Conservation (phyloP, 805 yeast species). For the Saccharomyces paradoxus region DNA sequence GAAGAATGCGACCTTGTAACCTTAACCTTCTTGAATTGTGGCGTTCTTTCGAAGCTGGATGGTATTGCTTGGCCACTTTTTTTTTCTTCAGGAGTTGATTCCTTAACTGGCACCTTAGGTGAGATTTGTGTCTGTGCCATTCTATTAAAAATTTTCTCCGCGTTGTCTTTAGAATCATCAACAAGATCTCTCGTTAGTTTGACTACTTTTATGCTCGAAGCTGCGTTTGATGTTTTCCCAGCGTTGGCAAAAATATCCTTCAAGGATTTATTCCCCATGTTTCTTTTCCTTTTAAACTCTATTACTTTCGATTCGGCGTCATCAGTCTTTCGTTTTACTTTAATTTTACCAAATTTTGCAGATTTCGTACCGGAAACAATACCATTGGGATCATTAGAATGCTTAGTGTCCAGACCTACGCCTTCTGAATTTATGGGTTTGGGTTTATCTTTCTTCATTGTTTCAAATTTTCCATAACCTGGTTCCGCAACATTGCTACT, state of each 20-base stretch:
- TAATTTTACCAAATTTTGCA: not conserved
- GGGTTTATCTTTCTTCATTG: not conserved
- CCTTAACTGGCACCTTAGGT: not conserved
- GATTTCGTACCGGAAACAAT: not conserved
- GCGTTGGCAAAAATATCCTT: not conserved
- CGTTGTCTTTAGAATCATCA: not conserved
- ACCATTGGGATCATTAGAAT: not conserved
- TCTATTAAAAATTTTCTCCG: not conserved
- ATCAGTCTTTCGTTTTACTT: not conserved
- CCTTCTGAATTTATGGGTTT: not conserved
- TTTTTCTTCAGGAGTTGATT: not conserved
- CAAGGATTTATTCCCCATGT: not conserved
- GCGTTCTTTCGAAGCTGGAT: not conserved
- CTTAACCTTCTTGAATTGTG: not conserved
- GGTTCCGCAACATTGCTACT: not conserved
- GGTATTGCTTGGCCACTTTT: not conserved
- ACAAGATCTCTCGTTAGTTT: not conserved
- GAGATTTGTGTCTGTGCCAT: not conserved
- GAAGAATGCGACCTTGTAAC: not conserved
- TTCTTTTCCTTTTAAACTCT: not conserved
- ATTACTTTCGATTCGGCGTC: not conserved
- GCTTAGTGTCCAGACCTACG: not conserved
- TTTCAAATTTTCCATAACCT: not conserved
- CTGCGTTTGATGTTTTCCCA: not conserved
- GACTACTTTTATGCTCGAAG: not conserved